A percentile compares a stretch with the other conserved stretches of the same genome.
Evolutionary conservation across 2,329 filamentous ascomycete species (phyloP).

Genomic region (Fusarium sp.): DNA sequence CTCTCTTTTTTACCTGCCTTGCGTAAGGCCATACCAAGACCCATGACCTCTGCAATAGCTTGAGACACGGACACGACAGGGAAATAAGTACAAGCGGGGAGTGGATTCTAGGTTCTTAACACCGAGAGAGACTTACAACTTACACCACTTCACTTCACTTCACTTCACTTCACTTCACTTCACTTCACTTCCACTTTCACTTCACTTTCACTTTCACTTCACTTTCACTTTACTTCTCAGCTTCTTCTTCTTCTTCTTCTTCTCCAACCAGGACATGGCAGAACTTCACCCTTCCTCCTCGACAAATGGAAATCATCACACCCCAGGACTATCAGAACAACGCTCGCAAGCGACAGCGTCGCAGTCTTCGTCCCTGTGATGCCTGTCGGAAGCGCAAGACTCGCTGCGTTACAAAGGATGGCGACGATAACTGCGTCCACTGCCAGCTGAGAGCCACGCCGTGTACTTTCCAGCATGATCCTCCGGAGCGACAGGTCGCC

Average conservation of each 20-base stretch:
- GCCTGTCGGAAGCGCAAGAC: constrained; percentile 47
- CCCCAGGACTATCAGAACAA: constrained; percentile 44
- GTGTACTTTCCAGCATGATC: constrained; percentile 44
- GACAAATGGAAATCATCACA: constrained; percentile 45
- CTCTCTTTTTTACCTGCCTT: neutral
- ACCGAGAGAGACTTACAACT: neutral
- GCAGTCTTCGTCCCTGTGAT: constrained; percentile 44
- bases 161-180: neutral
- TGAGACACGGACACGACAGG: constrained; percentile 15
- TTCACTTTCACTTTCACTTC: neutral
- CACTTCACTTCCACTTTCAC: neutral
- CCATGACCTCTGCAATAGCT: neutral
- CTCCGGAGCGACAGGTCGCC: constrained; percentile 39
- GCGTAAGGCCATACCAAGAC: constrained; percentile 15
- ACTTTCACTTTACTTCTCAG: neutral
- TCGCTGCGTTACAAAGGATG: constrained; percentile 45
- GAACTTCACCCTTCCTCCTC: neutral
- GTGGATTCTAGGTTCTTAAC: neutral
- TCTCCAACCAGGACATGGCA: constrained; percentile 1
- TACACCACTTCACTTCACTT: neutral
- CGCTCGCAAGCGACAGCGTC: constrained; percentile 42
- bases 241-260: neutral
- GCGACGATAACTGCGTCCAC: constrained; percentile 41
- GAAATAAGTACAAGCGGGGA: constrained; percentile 17
- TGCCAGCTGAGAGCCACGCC: constrained; percentile 41